A percentile compares a stretch with the other conserved stretches of the same genome.
Evolutionary conservation across 345 rosid species (phyloP).

Genomic region (Acer saccharum): DNA sequence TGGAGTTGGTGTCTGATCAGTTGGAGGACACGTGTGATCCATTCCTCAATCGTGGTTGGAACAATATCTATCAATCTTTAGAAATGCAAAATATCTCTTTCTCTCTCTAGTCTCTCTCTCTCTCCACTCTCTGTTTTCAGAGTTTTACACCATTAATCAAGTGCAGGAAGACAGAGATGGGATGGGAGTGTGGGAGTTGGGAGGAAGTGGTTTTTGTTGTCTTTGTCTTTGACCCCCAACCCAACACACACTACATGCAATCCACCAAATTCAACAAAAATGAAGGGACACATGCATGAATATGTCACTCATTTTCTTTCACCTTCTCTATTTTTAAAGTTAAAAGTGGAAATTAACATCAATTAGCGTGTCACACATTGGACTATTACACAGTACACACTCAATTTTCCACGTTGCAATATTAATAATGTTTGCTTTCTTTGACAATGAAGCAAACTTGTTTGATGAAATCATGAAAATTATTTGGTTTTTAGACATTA

Average conservation of each 20-base stretch:
- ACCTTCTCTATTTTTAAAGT: not conserved
- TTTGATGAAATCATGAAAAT: not conserved
- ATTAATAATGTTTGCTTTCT: not conserved
- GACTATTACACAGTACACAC: not conserved
- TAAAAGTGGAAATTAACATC: not conserved
- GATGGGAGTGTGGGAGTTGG: not conserved
- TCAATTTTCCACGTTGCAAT: not conserved
- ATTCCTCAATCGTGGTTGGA: constrained; percentile 15
- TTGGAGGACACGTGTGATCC: constrained; percentile 14
- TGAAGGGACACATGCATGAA: constrained; percentile 12
- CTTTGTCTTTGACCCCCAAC: constrained; percentile 10
- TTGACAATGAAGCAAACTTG: constrained; percentile 14
- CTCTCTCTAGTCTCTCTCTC: not conserved
- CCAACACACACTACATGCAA: not conserved
- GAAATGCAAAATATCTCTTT: not conserved
- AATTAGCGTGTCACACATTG: not conserved
- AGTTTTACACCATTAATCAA: constrained; percentile 2
- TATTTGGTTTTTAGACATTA: not conserved
- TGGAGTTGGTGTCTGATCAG: not conserved
- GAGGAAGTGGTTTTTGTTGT: not conserved
- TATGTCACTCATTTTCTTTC: not conserved
- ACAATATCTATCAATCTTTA: not conserved
- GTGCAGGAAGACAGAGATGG: constrained; percentile 14
- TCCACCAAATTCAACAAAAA: not conserved
- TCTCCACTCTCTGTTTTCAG: not conserved